Percentiles rank a stretch among this genome's conserved stretches.
These are phyloP conservation scores for Polytolypa hystricis DNA, from an alignment of 2,329 filamentous ascomycete species.

Conservation along the genomic window DNA sequence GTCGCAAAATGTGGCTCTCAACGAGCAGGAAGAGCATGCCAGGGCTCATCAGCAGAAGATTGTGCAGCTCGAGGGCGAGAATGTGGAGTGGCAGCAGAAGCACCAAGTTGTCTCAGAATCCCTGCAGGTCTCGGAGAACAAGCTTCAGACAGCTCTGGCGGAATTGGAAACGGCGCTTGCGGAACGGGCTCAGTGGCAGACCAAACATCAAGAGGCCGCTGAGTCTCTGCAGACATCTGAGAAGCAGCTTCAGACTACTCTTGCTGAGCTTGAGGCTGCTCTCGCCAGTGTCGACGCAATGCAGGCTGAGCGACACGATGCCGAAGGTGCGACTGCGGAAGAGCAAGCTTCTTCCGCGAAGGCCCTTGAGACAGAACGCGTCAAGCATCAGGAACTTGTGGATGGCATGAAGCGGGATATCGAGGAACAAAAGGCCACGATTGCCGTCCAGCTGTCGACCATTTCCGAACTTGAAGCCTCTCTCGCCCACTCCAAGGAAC, in stretches of 20 bases:
- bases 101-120: constrained; percentile 59
- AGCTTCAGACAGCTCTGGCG: constrained; percentile 59
- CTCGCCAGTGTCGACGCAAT: constrained; percentile 42
- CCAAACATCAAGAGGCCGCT: constrained; percentile 61
- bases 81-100: constrained; percentile 63
- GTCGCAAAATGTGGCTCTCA: constrained; percentile 16
- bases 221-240: constrained; percentile 63
- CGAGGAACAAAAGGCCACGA: constrained; percentile 66
- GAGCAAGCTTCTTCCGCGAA: constrained; percentile 32
- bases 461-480: constrained; percentile 65
- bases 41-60: constrained; percentile 44
- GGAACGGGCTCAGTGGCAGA: constrained; percentile 48
- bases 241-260: constrained; percentile 57
- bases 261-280: constrained; percentile 61
- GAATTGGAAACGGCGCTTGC: constrained; percentile 52
- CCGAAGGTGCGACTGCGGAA: constrained; percentile 18
- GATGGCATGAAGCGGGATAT: constrained; percentile 60
- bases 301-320: constrained; percentile 30
- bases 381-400: constrained; percentile 50
- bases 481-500: constrained; percentile 52
- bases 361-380: constrained; percentile 40
- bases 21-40: constrained; percentile 21
- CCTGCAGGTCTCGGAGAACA: constrained; percentile 59
- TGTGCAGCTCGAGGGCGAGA: constrained; percentile 56
- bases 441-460: constrained; percentile 56